Base-by-base conservation (phyloP, 352 stramenopile genomes). In the Thalassiosira oceanica region DNA sequence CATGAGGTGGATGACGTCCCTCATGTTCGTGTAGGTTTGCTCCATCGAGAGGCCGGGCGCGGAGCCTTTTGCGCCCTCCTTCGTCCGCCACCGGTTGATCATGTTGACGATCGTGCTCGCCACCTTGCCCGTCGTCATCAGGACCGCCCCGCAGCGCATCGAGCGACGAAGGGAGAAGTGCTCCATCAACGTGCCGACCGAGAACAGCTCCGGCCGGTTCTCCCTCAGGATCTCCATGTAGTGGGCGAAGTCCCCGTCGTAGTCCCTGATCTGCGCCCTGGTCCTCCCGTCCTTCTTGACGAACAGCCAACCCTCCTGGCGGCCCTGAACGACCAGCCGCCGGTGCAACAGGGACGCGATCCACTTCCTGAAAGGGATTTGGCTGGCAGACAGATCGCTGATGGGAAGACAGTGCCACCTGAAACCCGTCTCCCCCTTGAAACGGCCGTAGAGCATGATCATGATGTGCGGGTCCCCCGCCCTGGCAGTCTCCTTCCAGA, bases 11-110 rank as follows among this genome's bases (percentile, higher is more conserved):
- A 60, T 20, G 8, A 35, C 29, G 1, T 11, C n/a, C 28, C 50
- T 56, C 8, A 53, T 11, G 2, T 62, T 15, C 5, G 52, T 62
- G 52, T 62, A 62, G 33, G 51, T 39, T 27, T 62, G 53, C 1
- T 27, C 3, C 53, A 62, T 62, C 0, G 37, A 3, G 2, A 62
- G 23, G 3, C 53, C 53, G 1, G 53, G n/a, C 11, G 50, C 53
- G 1, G 37, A 13, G 0, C 53, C 53, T 20, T 42, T 62, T 2
- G 37, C 53, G 11, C 16, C 15, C 24, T 62, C 53, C 37, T 43
- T 52, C 39, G 11, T 53, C 39, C 53, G 37, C 53, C 53, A 62
- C 8, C 36, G 20, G 13, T 42, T 52, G 11, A 62, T 53, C 1
- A 62, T 20, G 8, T 62, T 41, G 0, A 23, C 35, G 1, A 21